Evolutionary conservation across 2,329 filamentous ascomycete species (phyloP).

Genomic region (Ilyonectria destructans): DNA sequence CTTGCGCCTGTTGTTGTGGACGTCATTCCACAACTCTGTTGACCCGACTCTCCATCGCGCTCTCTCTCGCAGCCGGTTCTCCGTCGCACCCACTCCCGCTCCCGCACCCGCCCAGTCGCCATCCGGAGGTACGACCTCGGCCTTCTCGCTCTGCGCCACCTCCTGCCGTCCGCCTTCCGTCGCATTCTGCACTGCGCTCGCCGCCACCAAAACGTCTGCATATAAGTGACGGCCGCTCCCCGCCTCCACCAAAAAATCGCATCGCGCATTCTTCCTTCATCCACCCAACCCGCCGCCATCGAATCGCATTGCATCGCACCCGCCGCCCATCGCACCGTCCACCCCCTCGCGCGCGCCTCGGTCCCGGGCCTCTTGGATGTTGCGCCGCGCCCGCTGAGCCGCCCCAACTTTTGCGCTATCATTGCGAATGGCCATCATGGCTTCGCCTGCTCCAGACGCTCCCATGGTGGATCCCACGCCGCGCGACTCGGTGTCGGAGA

Average conservation of each 20-base stretch:
- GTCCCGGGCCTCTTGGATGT: constrained; percentile 54
- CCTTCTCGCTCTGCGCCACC: constrained; percentile 30
- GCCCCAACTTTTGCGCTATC: constrained; percentile 48
- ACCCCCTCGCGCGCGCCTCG: constrained; percentile 27
- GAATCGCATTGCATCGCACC: constrained; percentile 23
- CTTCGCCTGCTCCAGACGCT: constrained; percentile 63
- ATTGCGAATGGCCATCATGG: constrained; percentile 69
- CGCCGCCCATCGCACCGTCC: constrained; percentile 20
- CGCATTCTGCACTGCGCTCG: constrained; percentile 39
- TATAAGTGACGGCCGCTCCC: constrained; percentile 38
- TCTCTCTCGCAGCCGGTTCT: constrained; percentile 28
- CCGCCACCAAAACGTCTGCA: constrained; percentile 41
- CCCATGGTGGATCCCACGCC: constrained; percentile 66
- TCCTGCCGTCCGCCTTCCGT: constrained; percentile 35
- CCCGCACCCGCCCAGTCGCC: constrained; percentile 27
- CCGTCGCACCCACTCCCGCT: constrained; percentile 32
- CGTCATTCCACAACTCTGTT: constrained; percentile 15
- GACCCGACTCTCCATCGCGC: constrained; percentile 23
- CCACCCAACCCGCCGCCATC: constrained; percentile 34
- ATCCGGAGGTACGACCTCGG: constrained; percentile 37
- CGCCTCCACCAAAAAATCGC: constrained; percentile 35
- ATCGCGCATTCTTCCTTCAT: constrained; percentile 45
- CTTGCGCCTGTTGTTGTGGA: constrained; percentile 20
- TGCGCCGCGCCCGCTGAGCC: constrained; percentile 52
- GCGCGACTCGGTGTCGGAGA: constrained; percentile 48